Percentiles rank a stretch among this genome's conserved stretches.
Evolutionary conservation across 75 land plant species (phyloP).

Genomic region (Pinus albicaulis): DNA sequence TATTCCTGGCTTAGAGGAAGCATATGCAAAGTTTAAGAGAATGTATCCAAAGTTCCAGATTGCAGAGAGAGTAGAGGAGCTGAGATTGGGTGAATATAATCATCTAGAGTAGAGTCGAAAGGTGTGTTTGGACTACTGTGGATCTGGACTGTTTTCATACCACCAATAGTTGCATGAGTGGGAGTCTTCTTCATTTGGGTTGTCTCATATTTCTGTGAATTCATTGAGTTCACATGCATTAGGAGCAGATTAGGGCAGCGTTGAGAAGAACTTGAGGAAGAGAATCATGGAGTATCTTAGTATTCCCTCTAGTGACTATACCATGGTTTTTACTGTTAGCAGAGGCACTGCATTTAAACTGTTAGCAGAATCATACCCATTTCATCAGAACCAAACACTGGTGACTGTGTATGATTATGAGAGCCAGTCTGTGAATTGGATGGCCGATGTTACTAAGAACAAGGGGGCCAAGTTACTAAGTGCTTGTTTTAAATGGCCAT

Average conservation of each 20-base stretch:
- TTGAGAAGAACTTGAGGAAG: constrained; percentile 55
- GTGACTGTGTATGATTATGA: constrained; percentile 81
- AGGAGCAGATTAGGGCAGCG: constrained; percentile 26
- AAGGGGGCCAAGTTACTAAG: constrained; percentile 62
- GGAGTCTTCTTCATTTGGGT: constrained; percentile 40
- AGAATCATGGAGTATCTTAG: constrained; percentile 74
- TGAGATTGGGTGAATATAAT: background rate
- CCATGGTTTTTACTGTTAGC: constrained; percentile 88
- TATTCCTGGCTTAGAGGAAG: constrained; percentile 5
- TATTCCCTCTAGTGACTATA: constrained; percentile 53
- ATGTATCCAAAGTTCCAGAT: constrained; percentile 4
- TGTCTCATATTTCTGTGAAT: constrained; percentile 57
- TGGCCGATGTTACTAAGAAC: constrained; percentile 56
- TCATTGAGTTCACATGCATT: constrained; percentile 60
- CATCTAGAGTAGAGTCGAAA: constrained; percentile 18
- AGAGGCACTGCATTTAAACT: constrained; percentile 72
- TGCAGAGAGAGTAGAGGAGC: constrained; percentile 3
- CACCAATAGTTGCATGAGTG: constrained; percentile 31
- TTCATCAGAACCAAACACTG: constrained; percentile 44
- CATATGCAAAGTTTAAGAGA: background rate
- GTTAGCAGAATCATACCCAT: constrained; percentile 84
- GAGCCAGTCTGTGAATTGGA: constrained; percentile 58
- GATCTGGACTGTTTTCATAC: constrained; percentile 80
- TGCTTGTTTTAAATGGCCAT: constrained; percentile 78
- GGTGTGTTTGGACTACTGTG: constrained; percentile 81